Conservation (phyloP, 164 flowering plant genomes). For the Nymphaea colorata region DNA sequence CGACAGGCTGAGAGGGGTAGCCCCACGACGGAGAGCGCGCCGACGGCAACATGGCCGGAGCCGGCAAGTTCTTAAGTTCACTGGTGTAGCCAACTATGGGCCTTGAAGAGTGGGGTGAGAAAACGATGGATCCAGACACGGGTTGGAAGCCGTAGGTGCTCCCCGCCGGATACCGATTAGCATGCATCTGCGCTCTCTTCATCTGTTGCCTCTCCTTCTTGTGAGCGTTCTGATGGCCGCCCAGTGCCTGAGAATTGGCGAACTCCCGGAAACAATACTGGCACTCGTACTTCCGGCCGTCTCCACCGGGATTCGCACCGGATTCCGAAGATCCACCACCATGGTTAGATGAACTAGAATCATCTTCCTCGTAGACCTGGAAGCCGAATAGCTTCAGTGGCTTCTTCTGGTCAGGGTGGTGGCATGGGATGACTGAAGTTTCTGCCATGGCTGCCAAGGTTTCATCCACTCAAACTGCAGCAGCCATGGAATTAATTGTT, state of each 20-base stretch:
- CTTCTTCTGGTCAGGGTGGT: background rate
- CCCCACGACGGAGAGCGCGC: background rate
- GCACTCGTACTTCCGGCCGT: slow-evolving; percentile 53
- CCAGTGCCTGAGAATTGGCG: slow-evolving; percentile 59
- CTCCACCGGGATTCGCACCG: slow-evolving; percentile 5
- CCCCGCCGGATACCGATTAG: slow-evolving; percentile 2
- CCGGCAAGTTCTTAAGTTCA: slow-evolving; percentile 17
- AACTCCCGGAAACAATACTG: slow-evolving; percentile 58
- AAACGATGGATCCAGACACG: slow-evolving; percentile 38
- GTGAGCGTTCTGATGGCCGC: slow-evolving; percentile 73
- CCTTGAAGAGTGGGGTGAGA: slow-evolving; percentile 12
- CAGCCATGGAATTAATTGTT: background rate
- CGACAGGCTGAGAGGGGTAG: background rate
- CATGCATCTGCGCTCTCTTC: slow-evolving; percentile 46
- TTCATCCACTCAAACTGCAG: background rate
- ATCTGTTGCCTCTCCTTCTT: slow-evolving; percentile 58
- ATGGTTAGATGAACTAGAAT: slow-evolving; percentile 3
- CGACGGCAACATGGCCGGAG: slow-evolving; percentile 20
- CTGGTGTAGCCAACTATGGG: slow-evolving; percentile 10
- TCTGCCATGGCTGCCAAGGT: background rate
- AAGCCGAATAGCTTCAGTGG: slow-evolving; percentile 40
- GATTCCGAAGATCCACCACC: slow-evolving; percentile 21
- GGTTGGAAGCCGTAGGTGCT: slow-evolving; percentile 40
- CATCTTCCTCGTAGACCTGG: slow-evolving; percentile 28
- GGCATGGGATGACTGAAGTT: slow-evolving; percentile 1